Base-by-base conservation (phyloP, 805 yeast genomes). In the Hyphopichia homilentoma region DNA sequence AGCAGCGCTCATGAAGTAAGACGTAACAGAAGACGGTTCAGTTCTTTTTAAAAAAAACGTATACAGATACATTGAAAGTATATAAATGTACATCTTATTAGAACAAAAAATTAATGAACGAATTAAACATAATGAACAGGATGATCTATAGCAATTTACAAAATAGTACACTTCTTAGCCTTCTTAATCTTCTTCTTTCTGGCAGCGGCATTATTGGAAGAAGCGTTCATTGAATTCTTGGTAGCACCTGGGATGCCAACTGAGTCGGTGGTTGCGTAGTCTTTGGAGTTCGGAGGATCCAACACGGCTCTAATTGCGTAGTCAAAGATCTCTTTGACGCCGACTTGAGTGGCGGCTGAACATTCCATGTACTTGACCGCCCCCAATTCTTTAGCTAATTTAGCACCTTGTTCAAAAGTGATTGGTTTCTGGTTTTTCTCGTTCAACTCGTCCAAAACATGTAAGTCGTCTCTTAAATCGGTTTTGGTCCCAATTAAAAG, bases 321-420 rank as follows among this genome's bases (percentile, higher is more conserved):
- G 48, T 88, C 95, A 47, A 88, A 88, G 5, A 87, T 83, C 35
- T 81, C 83, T 52, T 82, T 83, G 29, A 88, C 87, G 11, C 96
- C 96, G 33, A 71, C 73, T 60, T 87, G 96, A 14, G 90, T 81
- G 8, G 89, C 83, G 6, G 96, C 95, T 4, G 95, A 85, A 58
- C 96, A 87, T 63, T 88, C 96, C 39, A 84, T 64, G 57, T 84
- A 87, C 31, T 74, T 76, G 42, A 81, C 73, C 21, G 93, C 82
- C 2, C 84, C 82, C 30, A 81, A 65, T 25, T 82, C 86, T 45
- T 75, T 71, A 16, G 93, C 88, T 44, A 83, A 60, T 43, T 74
- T 71, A 25, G 57, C 52, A 21, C 90, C 95, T 48, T 85, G 86
- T 16, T 70, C 61, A 22, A 56, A 52, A 7, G 80, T 54, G 22